Conservation (phyloP, 2,329 filamentous ascomycete genomes). For the Diplocarpon mali region DNA sequence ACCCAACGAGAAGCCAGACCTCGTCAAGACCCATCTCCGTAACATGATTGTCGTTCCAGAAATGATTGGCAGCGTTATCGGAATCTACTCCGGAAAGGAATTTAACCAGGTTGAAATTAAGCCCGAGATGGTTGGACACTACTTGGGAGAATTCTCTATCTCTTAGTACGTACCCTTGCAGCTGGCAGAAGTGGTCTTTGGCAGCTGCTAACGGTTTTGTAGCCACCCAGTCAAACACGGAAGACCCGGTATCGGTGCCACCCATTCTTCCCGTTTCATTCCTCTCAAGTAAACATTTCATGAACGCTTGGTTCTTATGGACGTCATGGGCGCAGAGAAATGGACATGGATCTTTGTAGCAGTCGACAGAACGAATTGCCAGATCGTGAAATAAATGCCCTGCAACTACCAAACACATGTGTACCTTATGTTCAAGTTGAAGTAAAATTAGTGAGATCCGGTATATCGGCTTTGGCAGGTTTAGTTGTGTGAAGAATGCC, state of each 20-base stretch:
- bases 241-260: constrained; percentile 99
- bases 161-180: constrained; percentile 71
- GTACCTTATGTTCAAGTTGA: not conserved
- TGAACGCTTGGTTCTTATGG: constrained; percentile 17
- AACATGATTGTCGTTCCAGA: constrained; percentile 99
- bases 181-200: not conserved
- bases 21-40: constrained; percentile 98
- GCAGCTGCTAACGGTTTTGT: constrained; percentile 38
- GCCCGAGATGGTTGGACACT: constrained; percentile 99
- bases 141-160: constrained; percentile 98
- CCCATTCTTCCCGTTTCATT: constrained; percentile 99
- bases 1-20: constrained; percentile 99
- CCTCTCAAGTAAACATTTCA: constrained; percentile 76
- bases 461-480: too few relatives aligned
- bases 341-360: constrained; percentile 14
- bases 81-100: constrained; percentile 99
- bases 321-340: constrained; percentile 16
- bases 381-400: constrained; percentile 14
- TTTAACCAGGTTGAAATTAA: constrained; percentile 99
- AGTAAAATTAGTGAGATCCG: not conserved
- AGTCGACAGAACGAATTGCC: constrained; percentile 11
- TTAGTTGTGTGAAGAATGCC: too few relatives aligned
- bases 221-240: constrained; percentile 99
- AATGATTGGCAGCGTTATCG: constrained; percentile 98
- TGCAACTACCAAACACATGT: constrained; percentile 4